Evolutionary conservation across 805 yeast genomes (phyloP).

Genomic region (Wickerhamomyces pijperi): DNA sequence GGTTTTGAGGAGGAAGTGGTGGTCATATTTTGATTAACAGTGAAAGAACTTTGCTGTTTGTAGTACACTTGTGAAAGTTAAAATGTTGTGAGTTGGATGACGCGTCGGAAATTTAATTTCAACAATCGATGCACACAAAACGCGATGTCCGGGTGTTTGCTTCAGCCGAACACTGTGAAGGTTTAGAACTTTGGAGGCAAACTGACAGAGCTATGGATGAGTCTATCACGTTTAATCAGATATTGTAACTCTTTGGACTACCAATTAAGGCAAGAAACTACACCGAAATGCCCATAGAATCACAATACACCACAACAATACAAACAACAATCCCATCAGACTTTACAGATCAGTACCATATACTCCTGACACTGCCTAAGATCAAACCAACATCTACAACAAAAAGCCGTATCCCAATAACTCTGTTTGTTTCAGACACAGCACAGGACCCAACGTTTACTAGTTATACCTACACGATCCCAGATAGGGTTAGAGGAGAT

Average conservation of each 20-base stretch:
- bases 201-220: too few relatives aligned
- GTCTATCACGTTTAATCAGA: too few relatives aligned
- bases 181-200: too few relatives aligned
- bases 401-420: not conserved
- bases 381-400: not conserved
- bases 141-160: not conserved
- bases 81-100: too few relatives aligned
- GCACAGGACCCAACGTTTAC: not conserved
- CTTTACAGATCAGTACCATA: not conserved
- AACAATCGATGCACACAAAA: not conserved
- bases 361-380: not conserved
- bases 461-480: constrained; percentile 1
- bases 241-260: too few relatives aligned
- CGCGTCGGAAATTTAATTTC: too few relatives aligned
- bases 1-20: constrained; percentile 18
- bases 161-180: too few relatives aligned
- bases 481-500: constrained; percentile 8
- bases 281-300: not conserved
- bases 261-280: too few relatives aligned
- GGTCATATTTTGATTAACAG: too few relatives aligned
- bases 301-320: not conserved
- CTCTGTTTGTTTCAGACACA: not conserved
- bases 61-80: too few relatives aligned
- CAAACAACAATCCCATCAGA: not conserved
- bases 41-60: too few relatives aligned